Percentiles rank a stretch among this genome's conserved stretches.
These are phyloP conservation scores for Naganishia vaughanmartiniae DNA, from an alignment of 768 basidiomycete species.

Conservation along the genomic window DNA sequence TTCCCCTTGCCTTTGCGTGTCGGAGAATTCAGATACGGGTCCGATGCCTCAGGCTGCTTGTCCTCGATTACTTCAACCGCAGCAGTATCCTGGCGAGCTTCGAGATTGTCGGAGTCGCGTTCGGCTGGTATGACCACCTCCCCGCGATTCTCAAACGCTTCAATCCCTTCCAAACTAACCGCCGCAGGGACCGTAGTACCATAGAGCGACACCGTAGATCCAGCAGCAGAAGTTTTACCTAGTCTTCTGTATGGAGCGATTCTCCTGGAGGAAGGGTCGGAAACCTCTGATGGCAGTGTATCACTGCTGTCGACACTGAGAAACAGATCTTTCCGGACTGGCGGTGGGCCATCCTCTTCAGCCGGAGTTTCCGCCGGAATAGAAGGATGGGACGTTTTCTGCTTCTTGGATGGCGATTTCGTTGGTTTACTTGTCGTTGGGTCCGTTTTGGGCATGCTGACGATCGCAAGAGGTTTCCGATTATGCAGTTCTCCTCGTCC, in stretches of 20 bases:
- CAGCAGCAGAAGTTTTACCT: slow-evolving; percentile 11
- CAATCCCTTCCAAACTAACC: slow-evolving; percentile 12
- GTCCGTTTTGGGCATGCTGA: not conserved
- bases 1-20: not conserved
- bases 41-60: not conserved
- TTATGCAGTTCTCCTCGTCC: slow-evolving; percentile 10
- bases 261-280: no score
- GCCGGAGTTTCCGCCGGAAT: not conserved
- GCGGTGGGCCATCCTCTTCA: not conserved
- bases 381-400: not conserved
- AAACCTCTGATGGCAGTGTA: not conserved
- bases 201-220: not conserved
- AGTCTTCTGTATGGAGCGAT: slow-evolving; percentile 9
- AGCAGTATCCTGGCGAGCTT: not conserved
- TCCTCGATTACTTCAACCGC: not conserved
- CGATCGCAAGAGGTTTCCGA: not conserved
- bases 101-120: not conserved
- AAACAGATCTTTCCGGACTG: not conserved
- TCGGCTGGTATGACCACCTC: not conserved
- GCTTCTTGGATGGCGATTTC: slow-evolving; percentile 4
- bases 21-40: no score
- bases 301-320: not conserved
- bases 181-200: not conserved
- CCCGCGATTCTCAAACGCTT: slow-evolving; percentile 1
- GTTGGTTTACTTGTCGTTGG: not conserved